Percentiles rank a stretch among this genome's conserved stretches.
Evolutionary conservation across 345 rosid species (phyloP).

Genomic region (Angophora floribunda): DNA sequence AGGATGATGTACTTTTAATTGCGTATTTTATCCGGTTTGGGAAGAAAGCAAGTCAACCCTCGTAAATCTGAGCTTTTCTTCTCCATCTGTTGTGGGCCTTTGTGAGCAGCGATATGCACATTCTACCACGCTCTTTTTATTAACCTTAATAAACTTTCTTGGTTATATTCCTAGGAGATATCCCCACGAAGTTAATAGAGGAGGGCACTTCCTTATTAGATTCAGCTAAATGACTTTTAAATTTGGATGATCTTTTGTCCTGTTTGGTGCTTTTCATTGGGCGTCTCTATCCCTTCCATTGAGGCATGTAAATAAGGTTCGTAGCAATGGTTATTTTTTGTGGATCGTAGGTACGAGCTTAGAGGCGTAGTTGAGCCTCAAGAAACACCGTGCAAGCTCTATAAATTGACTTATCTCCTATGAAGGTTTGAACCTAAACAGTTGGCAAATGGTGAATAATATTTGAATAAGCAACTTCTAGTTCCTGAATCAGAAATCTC

Average conservation of each 20-base stretch:
- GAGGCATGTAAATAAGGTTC: too few species aligned
- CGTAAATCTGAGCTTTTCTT: too few species aligned
- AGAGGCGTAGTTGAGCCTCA: background rate
- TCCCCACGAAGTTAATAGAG: too few species aligned
- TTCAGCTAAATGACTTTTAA: too few species aligned
- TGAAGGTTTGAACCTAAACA: background rate
- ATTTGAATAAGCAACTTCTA: background rate
- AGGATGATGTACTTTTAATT: too few species aligned
- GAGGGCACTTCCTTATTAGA: too few species aligned
- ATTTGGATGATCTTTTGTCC: too few species aligned
- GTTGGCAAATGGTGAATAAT: background rate
- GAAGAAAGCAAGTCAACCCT: too few species aligned
- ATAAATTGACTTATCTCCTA: background rate
- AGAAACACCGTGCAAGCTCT: background rate
- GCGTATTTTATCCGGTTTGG: too few species aligned
- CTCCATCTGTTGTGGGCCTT: too few species aligned
- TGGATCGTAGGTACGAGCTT: background rate
- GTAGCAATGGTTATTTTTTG: background rate
- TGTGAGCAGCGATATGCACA: background rate
- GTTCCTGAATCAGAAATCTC: background rate
- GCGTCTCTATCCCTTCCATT: too few species aligned
- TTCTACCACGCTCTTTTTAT: background rate
- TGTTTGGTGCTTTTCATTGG: too few species aligned
- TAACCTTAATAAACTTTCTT: background rate
- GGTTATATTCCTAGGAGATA: background rate